Base-by-base conservation (phyloP, 108 stramenopile species). In the Pseudonitzschia pungens region DNA sequence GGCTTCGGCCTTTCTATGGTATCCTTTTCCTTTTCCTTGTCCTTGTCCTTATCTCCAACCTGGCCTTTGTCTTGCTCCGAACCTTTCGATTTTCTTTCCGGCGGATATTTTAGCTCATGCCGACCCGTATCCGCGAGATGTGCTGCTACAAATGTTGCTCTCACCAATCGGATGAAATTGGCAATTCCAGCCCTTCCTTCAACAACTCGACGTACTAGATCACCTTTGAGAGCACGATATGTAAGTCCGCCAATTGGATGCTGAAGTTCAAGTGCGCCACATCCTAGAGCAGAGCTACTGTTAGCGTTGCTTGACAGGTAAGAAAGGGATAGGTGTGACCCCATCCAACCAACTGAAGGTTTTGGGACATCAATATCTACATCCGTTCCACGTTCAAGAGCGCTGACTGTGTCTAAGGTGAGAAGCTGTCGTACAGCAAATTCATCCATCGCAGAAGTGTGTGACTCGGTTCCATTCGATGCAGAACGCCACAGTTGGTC, bases 381-480 rank as follows among this genome's bases (percentile, higher is more conserved):
- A 52, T 82, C 84, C 0, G 76, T 76, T 18, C 78, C 80, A 5
- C 91, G 85, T 63, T 95, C 93, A 43, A 95, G 54, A 1, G 81
- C 80, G 64, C 91, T 88, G 4, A 92, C 73, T 27, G 81, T 68
- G 77, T 95, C 93, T 60, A 78, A 74, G 0, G 73, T 70, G 36
- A 89, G 78, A 10, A 95, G 72, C 68, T 95, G 94, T n/a, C 91
- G 82, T 15, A 95, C 51, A 21, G 83, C 70, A 70, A 87, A 90
- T 70, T 95, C 94, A 63, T 95, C 94, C 50, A 88, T 81, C 6
- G 89, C 73, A 7, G 87, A 84, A 24, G 94, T 92, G 73, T 92
- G 94, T 0, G 90, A 91, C 78, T 95, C 94, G 12, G 94, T 90
- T 18, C 94, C 94, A 77, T 95, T 95, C 36, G 75, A 82, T n/a